phyloP scores from a whole-genome alignment of 208 protist genomes.

The Wallacemonas sp. region DNA sequence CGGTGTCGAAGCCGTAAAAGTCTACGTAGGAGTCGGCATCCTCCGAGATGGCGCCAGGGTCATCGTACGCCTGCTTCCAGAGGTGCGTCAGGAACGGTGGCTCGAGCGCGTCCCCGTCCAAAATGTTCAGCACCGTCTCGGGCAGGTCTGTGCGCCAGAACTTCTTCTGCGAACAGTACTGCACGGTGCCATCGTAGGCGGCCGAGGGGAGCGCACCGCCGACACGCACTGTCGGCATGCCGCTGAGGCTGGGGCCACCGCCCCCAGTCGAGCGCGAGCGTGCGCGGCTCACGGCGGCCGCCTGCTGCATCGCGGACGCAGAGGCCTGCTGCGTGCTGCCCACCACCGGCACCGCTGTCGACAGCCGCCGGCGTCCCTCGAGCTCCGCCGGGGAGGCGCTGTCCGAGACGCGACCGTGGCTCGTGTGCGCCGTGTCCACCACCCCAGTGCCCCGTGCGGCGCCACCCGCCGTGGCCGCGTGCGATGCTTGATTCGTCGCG shows the following conservation, averaged over 20 bases:
- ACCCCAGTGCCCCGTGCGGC: neutral
- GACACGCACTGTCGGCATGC: conserved; percentile 1
- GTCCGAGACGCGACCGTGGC: neutral
- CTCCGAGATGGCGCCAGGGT: conserved; percentile 23
- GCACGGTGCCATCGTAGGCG: conserved; percentile 14
- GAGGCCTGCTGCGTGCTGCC: neutral
- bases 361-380: neutral
- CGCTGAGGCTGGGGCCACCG: neutral
- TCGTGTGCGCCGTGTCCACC: neutral
- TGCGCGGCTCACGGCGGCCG: neutral
- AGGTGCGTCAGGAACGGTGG: conserved; percentile 66
- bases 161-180: neutral
- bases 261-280: neutral
- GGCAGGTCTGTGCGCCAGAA: conserved; percentile 24
- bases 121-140: conserved; percentile 28
- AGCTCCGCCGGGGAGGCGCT: neutral
- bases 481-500: neutral
- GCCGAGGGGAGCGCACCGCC: neutral
- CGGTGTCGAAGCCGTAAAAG: conserved; percentile 1
- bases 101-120: conserved; percentile 63
- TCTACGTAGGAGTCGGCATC: conserved; percentile 11
- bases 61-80: conserved; percentile 54
- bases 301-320: neutral
- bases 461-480: too few relatives aligned
- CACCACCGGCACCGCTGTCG: conserved; percentile 2